A percentile compares a stretch with the other conserved stretches of the same genome.
phyloP scores from a whole-genome alignment of 768 basidiomycete genomes.

The Piloderma croceum region DNA sequence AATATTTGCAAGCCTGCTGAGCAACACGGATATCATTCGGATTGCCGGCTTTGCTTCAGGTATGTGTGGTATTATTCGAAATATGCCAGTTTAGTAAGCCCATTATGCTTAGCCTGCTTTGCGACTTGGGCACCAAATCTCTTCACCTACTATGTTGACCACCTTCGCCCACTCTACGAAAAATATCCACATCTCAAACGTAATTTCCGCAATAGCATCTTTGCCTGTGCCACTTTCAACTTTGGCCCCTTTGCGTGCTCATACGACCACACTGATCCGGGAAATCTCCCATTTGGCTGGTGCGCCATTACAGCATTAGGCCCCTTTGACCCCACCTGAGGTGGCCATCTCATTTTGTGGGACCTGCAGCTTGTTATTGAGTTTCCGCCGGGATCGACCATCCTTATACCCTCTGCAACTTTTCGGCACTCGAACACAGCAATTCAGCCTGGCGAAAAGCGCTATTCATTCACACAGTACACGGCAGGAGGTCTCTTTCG shows the following conservation, averaged over 20 bases:
- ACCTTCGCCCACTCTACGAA: neutral
- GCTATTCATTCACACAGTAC: constrained; percentile 24
- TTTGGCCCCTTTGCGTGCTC: constrained; percentile 18
- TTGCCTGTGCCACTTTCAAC: constrained; percentile 24
- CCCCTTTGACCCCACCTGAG: constrained; percentile 13
- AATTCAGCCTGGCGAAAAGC: constrained; percentile 11
- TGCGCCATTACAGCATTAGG: constrained; percentile 26
- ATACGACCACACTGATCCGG: constrained; percentile 18
- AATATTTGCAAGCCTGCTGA: neutral
- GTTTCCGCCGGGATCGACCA: constrained; percentile 19
- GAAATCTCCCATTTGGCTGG: constrained; percentile 22
- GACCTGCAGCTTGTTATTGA: constrained; percentile 18
- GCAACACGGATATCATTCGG: neutral
- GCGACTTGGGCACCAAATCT: constrained; percentile 3
- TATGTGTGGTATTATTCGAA: neutral
- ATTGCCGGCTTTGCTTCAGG: constrained; percentile 7
- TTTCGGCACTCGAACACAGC: constrained; percentile 18
- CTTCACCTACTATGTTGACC: neutral
- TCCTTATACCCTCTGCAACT: constrained; percentile 20
- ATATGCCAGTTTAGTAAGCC: neutral
- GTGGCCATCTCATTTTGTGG: constrained; percentile 22
- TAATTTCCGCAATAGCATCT: constrained; percentile 20
- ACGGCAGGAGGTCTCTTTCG: constrained; percentile 20
- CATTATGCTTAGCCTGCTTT: neutral
- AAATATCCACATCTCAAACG: neutral